Base-by-base conservation (phyloP, 805 yeast genomes). In the Kluyveromyces lactis region DNA sequence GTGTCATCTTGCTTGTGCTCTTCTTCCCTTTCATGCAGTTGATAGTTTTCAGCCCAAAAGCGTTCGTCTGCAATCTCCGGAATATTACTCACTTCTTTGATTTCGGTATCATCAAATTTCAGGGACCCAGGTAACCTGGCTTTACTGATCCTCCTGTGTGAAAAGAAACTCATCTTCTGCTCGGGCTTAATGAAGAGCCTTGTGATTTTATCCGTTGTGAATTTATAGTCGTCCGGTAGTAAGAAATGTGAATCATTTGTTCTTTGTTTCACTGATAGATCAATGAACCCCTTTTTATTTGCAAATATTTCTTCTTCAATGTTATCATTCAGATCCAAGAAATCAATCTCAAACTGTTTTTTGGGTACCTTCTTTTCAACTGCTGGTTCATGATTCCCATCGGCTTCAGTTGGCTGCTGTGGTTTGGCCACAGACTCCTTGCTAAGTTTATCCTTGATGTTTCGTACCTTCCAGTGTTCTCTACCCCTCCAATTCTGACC, bases 401-500 rank as follows among this genome's bases (percentile, higher is more conserved):
- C 35, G 26, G 42, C 40, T 33, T 40, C 27, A 18, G 23, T 13
- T 9, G 34, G 36, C 9, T 34, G 13, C n/a, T 39, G 15, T 12
- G 29, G 23, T 28, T 47, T 40, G 13, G 31, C 19, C 6, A 33
- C 32, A 40, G 32, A 18, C 32, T 38, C 46, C 47, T 69, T 68
- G 50, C 76, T 80, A 35, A 81, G 58, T 24, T 34, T 24, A 15
- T 18, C 21, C 19, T 24, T 34, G 13, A 34, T 34, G 11, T 76
- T 72, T 31, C 72, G 66, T 9, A 90, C 81, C 60, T 82, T 83
- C 97, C 97, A 90, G 61, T 86, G 94, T 47, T 85, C 90, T 11
- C 90, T 83, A 7, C 97, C 97, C 21, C 94, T 74, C 96, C 97
- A 89, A 55, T 77, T 82, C 33, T 58, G 58, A 42, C 69, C 73